phyloP scores from a whole-genome alignment of 2,329 filamentous ascomycete genomes.

The Exophiala bonariae region DNA sequence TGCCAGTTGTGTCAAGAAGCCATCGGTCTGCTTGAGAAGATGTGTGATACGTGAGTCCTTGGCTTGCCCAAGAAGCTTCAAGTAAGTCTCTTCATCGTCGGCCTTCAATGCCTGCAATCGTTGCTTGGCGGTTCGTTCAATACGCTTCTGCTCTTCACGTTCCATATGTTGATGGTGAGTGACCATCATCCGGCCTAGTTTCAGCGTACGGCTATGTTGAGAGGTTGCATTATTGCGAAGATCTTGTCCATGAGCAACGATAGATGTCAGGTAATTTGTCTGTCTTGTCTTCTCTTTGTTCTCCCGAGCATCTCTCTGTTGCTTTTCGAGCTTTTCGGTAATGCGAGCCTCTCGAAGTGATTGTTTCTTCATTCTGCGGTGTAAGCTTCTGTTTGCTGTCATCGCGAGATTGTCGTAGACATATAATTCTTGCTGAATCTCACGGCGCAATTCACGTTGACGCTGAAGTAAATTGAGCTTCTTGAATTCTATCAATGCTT shows the following conservation, averaged over 20 bases:
- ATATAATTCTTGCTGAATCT: slow-evolving; percentile 88
- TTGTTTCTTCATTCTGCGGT: slow-evolving; percentile 96
- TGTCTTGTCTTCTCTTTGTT: slow-evolving; percentile 98
- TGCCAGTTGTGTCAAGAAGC: slow-evolving; percentile 93
- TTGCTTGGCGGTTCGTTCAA: slow-evolving; percentile 97
- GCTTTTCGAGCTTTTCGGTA: slow-evolving; percentile 98
- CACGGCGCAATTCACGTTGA: slow-evolving; percentile 81
- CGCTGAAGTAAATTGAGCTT: slow-evolving; percentile 83
- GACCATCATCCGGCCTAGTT: slow-evolving; percentile 86
- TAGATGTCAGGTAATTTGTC: slow-evolving; percentile 83
- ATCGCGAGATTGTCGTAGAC: slow-evolving; percentile 95
- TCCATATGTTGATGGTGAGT: slow-evolving; percentile 93
- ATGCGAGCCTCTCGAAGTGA: slow-evolving; percentile 92
- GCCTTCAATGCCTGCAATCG: slow-evolving; percentile 98
- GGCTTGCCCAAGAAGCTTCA: slow-evolving; percentile 95
- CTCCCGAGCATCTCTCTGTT: slow-evolving; percentile 94
- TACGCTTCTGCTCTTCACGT: slow-evolving; percentile 97
- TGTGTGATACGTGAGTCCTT: slow-evolving; percentile 99
- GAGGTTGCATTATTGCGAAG: slow-evolving; percentile 66
- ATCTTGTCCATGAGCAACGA: slow-evolving; percentile 78
- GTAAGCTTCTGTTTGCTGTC: slow-evolving; percentile 89
- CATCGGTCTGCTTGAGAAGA: slow-evolving; percentile 92
- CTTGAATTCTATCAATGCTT: slow-evolving; percentile 94
- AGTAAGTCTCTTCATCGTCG: slow-evolving; percentile 98
- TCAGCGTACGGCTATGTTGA: slow-evolving; percentile 75